Evolutionary conservation across 768 basidiomycete species (phyloP).

Genomic region (Auricularia sp.): DNA sequence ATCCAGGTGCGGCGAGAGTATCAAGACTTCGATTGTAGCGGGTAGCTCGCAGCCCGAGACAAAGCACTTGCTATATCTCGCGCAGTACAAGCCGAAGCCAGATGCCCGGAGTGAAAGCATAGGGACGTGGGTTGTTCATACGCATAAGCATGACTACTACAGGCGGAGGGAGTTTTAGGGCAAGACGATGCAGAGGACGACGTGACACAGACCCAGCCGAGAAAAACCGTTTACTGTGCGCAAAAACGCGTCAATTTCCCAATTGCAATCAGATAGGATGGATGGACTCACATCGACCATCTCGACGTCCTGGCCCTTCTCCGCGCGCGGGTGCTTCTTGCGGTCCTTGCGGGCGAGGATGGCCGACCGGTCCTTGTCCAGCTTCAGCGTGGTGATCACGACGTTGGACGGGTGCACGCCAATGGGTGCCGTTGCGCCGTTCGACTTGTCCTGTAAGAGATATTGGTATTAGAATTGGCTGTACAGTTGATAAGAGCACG

Average conservation of each 20-base stretch:
- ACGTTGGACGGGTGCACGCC: slow-evolving; percentile 97
- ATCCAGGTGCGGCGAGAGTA: no score
- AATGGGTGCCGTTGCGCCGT: slow-evolving; percentile 87
- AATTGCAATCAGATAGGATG: background rate
- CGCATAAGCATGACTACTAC: slow-evolving; percentile 1
- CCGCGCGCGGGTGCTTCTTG: slow-evolving; percentile 44
- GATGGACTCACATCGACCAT: slow-evolving; percentile 51
- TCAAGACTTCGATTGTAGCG: no score
- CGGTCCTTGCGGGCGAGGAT: slow-evolving; percentile 82
- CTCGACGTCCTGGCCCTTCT: slow-evolving; percentile 60
- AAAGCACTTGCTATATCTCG: no score
- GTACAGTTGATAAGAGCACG: background rate
- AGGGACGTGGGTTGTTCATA: background rate
- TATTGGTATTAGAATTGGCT: background rate
- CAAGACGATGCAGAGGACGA: background rate
- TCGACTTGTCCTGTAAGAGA: slow-evolving; percentile 76
- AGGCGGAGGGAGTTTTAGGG: background rate
- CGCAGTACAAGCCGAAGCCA: no score
- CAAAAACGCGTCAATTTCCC: background rate
- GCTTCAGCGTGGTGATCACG: slow-evolving; percentile 85
- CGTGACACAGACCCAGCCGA: background rate
- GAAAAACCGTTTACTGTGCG: background rate
- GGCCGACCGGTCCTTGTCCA: slow-evolving; percentile 76
- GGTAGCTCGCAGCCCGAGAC: no score
- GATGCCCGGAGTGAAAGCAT: no score